Evolutionary conservation across 1,284 basidiomycete genomes (phyloP).

Genomic region (Ceratobasidium sp.): DNA sequence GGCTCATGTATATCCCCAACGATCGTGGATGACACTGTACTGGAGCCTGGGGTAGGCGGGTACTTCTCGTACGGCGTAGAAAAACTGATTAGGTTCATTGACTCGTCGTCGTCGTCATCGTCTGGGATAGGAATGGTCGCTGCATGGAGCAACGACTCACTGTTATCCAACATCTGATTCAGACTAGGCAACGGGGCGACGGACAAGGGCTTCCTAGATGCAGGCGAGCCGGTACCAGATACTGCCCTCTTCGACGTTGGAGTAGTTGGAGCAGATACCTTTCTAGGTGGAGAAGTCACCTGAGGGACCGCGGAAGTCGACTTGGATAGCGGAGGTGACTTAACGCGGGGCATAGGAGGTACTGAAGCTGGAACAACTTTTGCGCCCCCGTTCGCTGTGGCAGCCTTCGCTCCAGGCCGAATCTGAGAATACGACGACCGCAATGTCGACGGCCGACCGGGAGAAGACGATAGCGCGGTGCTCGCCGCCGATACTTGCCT

Average conservation of each 20-base stretch:
- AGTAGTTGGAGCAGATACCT: conserved; percentile 19
- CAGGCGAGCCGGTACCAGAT: conserved; percentile 8
- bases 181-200: conserved; percentile 26
- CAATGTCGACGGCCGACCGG: conserved; percentile 30
- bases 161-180: conserved; percentile 52
- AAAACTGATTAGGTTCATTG: conserved; percentile 76
- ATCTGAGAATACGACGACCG: conserved; percentile 44
- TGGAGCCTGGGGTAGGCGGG: conserved; percentile 51
- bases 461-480: conserved; percentile 25
- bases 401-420: conserved; percentile 13
- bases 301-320: conserved; percentile 43
- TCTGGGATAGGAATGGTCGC: conserved; percentile 78
- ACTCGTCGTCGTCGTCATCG: conserved; percentile 74
- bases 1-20: conserved; percentile 68
- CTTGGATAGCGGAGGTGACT: conserved; percentile 36
- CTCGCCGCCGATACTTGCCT: conserved; percentile 34
- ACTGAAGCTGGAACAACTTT: conserved; percentile 35
- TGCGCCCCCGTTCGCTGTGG: conserved; percentile 1
- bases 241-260: neutral
- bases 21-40: conserved; percentile 56
- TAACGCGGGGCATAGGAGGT: conserved; percentile 40
- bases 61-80: conserved; percentile 74
- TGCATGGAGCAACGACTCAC: conserved; percentile 78
- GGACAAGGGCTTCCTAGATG: conserved; percentile 18
- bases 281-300: conserved; percentile 42